A percentile compares a stretch with the other conserved stretches of the same genome.
phyloP scores from a whole-genome alignment of 345 rosid genomes.

The Citrus mangshanensis region DNA sequence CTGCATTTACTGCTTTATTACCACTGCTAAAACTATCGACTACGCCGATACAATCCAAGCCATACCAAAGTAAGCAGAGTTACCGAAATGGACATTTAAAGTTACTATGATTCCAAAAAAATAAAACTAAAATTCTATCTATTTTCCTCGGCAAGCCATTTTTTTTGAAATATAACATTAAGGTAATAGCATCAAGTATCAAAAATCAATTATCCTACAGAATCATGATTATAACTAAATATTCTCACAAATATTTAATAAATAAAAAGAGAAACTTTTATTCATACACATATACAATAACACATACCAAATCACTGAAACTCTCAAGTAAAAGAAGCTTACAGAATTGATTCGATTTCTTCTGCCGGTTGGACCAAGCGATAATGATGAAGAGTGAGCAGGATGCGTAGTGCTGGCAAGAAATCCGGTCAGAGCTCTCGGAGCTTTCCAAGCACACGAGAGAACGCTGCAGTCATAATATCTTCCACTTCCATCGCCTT shows the following conservation, averaged over 20 bases:
- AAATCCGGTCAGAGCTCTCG: conserved; percentile 82
- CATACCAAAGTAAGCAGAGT: neutral
- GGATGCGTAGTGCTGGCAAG: conserved; percentile 80
- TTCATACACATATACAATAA: neutral
- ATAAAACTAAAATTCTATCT: neutral
- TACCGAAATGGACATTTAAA: neutral
- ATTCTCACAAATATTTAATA: neutral
- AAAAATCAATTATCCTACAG: neutral
- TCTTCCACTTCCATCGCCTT: conserved; percentile 69
- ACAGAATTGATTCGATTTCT: conserved; percentile 45
- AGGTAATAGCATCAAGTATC: neutral
- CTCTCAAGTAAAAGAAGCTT: conserved; percentile 27
- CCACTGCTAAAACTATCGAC: neutral
- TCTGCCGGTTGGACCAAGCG: conserved; percentile 37
- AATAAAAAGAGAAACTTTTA: neutral
- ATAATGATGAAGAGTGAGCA: conserved; percentile 41
- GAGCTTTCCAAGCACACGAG: conserved; percentile 90
- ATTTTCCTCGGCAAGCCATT: neutral
- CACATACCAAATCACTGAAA: neutral
- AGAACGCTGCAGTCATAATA: conserved; percentile 64
- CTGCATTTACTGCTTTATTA: neutral
- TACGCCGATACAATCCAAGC: neutral
- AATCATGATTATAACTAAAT: neutral
- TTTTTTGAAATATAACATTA: neutral
- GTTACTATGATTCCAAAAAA: neutral